phyloP scores from a whole-genome alignment of 805 yeast genomes.

The Lipomyces yamanashiensis region DNA sequence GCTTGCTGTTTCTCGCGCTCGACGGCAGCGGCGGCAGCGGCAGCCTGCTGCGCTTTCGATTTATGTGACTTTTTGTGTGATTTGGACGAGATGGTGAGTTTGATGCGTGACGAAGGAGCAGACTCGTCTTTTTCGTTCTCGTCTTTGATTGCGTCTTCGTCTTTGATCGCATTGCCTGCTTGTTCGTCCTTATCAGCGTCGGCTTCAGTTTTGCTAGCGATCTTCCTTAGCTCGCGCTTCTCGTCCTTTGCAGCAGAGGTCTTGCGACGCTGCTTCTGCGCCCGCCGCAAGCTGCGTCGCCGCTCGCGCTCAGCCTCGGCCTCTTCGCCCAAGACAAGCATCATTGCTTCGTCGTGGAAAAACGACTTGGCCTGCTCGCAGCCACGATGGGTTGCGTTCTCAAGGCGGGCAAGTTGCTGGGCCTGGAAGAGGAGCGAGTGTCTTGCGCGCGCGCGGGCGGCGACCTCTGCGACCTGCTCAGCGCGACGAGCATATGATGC shows the following conservation, averaged over 20 bases:
- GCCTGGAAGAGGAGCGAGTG: constrained; percentile 14
- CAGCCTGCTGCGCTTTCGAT: constrained; percentile 12
- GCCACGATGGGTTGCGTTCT: constrained; percentile 21
- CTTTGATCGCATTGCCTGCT: not conserved
- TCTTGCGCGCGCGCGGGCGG: constrained; percentile 21
- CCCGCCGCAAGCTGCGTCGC: constrained; percentile 22
- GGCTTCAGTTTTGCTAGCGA: not conserved
- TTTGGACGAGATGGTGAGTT: constrained; percentile 16
- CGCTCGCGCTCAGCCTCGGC: constrained; percentile 33
- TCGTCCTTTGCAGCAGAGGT: constrained; percentile 3
- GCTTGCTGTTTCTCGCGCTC: constrained; percentile 18
- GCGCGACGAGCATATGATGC: constrained; percentile 12
- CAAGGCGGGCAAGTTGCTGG: constrained; percentile 13
- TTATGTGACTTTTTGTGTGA: constrained; percentile 22
- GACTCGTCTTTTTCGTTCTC: constrained; percentile 1
- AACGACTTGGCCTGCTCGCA: constrained; percentile 28
- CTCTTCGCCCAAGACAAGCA: constrained; percentile 28
- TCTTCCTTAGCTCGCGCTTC: not conserved
- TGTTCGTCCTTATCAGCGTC: not conserved
- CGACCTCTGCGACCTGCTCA: constrained; percentile 14
- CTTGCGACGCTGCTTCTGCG: constrained; percentile 22
- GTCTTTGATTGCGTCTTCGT: constrained; percentile 1
- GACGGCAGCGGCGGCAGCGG: constrained; percentile 16
- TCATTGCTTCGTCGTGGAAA: constrained; percentile 36
- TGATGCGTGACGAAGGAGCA: constrained; percentile 1